Base-by-base conservation (phyloP, 495 filamentous ascomycete species). In the Penicillium atrosanguineum region DNA sequence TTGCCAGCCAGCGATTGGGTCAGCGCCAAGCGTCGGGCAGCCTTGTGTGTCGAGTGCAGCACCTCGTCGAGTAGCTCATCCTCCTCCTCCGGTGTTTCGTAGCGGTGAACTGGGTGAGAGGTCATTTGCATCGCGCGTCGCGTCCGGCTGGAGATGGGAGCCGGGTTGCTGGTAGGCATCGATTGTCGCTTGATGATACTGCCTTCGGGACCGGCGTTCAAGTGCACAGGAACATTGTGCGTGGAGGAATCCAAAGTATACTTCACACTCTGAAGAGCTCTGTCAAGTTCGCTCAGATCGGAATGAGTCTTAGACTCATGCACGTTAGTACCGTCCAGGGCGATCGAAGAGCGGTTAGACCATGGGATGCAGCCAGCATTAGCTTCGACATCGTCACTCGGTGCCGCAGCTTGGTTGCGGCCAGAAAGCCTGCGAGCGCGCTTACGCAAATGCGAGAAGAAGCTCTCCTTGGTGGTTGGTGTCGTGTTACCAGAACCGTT, bases 361-460 rank as follows among this genome's bases (percentile, higher is more conserved):
- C 91, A 96, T 6, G 94, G 93, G 8, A 85, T 87, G 69, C 91
- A 95, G 15, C 91, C 91, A 31, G 90, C 90, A 61, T 91, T 91
- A 39, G 91, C 89, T 63, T 97, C 95, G 41, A 96, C 72, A 63
- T 97, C 92, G 56, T 96, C 92, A 43, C 81, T 77, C 9, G 90
- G 82, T 48, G 85, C 79, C 18, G 87, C 84, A 23, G 83, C 80
- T 68, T 93, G 89, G 62, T 93, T 88, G 21, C 90, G 85, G 31
- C 94, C 95, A 29, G 95, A 99, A 23, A 99, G 83, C 59, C 95
- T 81, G 56, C 95, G 84, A 7, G 95, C 95, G 21, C 91, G 85
- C 70, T 99, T 99, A 38, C 95, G 84, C 6, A 99, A 80, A 61
- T 99, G 95, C 7, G 95, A 97, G 70, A 98, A 97, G 74, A 97